Percentiles rank a stretch among this genome's conserved stretches.
Evolutionary conservation across 148 eudicot species (phyloP).

Genomic region (Camellia granthamiana): DNA sequence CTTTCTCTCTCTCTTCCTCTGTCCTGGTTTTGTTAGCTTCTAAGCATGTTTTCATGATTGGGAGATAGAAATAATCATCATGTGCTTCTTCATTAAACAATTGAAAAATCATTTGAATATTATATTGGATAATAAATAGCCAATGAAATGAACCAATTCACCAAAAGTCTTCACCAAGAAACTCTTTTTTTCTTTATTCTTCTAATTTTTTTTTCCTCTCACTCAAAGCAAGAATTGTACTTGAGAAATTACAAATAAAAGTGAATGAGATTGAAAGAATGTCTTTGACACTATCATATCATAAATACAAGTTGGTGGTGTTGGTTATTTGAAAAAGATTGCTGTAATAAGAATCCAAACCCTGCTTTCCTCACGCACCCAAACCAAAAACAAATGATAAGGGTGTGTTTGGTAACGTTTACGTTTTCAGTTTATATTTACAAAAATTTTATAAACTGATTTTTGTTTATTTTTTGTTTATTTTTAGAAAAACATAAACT

Average conservation of each 20-base stretch:
- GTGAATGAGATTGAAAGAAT: slow-evolving; percentile 18
- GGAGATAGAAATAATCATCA: slow-evolving; percentile 18
- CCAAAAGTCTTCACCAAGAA: background rate
- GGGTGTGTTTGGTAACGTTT: too few relatives aligned
- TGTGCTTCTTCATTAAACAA: slow-evolving; percentile 21
- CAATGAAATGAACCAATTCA: background rate
- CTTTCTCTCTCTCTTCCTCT: background rate
- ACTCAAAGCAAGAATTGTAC: too few relatives aligned
- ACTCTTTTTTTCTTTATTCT: background rate
- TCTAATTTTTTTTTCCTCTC: background rate
- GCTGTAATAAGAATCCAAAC: background rate
- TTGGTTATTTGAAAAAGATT: slow-evolving; percentile 17
- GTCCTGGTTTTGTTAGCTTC: slow-evolving; percentile 50
- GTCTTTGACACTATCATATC: slow-evolving; percentile 13
- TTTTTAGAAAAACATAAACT: too few relatives aligned
- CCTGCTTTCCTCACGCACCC: slow-evolving; percentile 1
- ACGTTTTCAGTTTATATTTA: too few relatives aligned
- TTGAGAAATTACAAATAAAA: slow-evolving; percentile 7
- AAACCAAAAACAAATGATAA: background rate
- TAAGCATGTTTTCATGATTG: slow-evolving; percentile 77
- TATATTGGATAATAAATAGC: background rate
- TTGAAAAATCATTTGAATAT: slow-evolving; percentile 14
- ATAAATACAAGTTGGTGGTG: slow-evolving; percentile 1
- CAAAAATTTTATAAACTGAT: too few relatives aligned
- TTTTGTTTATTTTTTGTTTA: too few relatives aligned